phyloP scores from a whole-genome alignment of 2,329 filamentous ascomycete species.

The Alternaria postmessia region DNA sequence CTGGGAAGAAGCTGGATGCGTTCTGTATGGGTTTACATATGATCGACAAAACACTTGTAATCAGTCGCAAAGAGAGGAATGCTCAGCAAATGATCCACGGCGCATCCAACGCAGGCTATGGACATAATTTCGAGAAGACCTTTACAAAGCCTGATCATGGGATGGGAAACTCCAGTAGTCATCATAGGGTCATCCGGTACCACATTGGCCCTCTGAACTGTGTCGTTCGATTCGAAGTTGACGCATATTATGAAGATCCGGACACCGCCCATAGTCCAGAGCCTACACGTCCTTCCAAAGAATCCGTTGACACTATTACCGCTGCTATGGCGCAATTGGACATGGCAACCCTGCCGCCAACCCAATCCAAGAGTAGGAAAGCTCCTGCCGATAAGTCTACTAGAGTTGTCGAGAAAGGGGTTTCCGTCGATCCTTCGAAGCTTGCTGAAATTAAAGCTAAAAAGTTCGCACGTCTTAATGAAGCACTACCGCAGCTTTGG shows the following conservation, averaged over 20 bases:
- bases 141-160: conserved; percentile 32
- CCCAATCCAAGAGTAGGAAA: conserved; percentile 1
- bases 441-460: conserved; percentile 31
- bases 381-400: not conserved
- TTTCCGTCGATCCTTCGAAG: conserved; percentile 5
- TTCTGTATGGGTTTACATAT: conserved; percentile 47
- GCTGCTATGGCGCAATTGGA: conserved; percentile 6
- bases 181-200: conserved; percentile 32
- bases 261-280: not conserved
- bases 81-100: conserved; percentile 24
- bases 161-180: conserved; percentile 25
- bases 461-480: conserved; percentile 1
- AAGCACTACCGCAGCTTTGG: conserved; percentile 30
- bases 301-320: conserved; percentile 7
- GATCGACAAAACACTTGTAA: conserved; percentile 44
- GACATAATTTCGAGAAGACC: conserved; percentile 41
- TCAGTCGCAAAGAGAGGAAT: conserved; percentile 39
- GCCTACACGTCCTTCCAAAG: conserved; percentile 10
- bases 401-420: conserved; percentile 12
- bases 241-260: conserved; percentile 26
- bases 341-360: not conserved
- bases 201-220: conserved; percentile 23
- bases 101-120: conserved; percentile 33
- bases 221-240: conserved; percentile 31
- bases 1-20: conserved; percentile 27